phyloP scores from a whole-genome alignment of 148 eudicot species.

The Pouteria glomerata region DNA sequence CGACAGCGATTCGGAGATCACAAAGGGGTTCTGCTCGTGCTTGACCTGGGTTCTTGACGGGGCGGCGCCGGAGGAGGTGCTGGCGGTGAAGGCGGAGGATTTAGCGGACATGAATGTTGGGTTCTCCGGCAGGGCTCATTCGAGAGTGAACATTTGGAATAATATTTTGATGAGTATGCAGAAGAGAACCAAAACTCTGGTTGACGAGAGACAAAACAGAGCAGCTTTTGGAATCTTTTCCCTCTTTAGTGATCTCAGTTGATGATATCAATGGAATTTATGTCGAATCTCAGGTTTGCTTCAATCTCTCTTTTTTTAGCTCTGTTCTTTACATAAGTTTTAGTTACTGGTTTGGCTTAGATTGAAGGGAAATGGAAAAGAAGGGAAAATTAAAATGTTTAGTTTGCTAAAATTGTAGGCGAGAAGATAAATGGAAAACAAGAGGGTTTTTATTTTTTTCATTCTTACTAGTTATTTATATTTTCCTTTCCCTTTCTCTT shows the following conservation, averaged over 20 bases:
- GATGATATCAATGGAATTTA: constrained; percentile 27
- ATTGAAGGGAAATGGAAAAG: too few relatives aligned
- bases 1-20: constrained; percentile 88
- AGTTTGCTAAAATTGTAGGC: too few relatives aligned
- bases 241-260: constrained; percentile 24
- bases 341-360: too few relatives aligned
- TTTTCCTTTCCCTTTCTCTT: too few relatives aligned
- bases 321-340: neutral
- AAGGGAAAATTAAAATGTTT: too few relatives aligned
- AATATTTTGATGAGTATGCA: constrained; percentile 69
- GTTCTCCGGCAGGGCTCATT: constrained; percentile 41
- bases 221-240: constrained; percentile 16
- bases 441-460: too few relatives aligned
- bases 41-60: constrained; percentile 65
- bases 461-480: too few relatives aligned
- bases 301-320: neutral
- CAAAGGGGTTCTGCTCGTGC: constrained; percentile 84
- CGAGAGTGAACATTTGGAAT: constrained; percentile 85
- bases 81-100: constrained; percentile 62
- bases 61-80: constrained; percentile 51
- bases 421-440: too few relatives aligned
- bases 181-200: constrained; percentile 52
- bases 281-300: constrained; percentile 17
- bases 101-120: constrained; percentile 83
- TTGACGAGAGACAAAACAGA: constrained; percentile 32